A percentile compares a stretch with the other conserved stretches of the same genome.
phyloP scores from a whole-genome alignment of 805 yeast genomes.

The Teunomyces stri region DNA sequence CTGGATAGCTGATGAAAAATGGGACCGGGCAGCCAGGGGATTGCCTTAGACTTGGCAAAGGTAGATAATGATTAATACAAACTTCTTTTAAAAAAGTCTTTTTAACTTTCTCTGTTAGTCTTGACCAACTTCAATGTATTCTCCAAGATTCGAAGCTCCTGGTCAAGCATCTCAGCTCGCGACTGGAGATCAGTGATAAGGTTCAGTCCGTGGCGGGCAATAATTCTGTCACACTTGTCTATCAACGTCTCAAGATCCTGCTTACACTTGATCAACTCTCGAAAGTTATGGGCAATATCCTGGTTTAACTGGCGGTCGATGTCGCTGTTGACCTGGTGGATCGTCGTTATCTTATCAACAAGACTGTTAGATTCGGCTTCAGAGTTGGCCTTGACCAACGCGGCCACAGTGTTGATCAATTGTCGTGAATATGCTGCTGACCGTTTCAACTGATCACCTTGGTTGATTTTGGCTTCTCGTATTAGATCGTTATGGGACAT shows the following conservation, averaged over 20 bases:
- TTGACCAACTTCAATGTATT: conserved; percentile 36
- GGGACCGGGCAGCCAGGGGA: conserved; percentile 56
- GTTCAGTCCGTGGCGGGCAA: not conserved
- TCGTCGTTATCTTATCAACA: conserved; percentile 34
- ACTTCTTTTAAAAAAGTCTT: not conserved
- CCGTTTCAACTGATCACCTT: conserved; percentile 23
- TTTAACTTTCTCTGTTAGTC: conserved; percentile 1
- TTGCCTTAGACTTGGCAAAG: conserved; percentile 18
- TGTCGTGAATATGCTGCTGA: conserved; percentile 27
- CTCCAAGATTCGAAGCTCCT: conserved; percentile 70
- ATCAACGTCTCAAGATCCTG: conserved; percentile 9
- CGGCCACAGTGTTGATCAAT: conserved; percentile 19
- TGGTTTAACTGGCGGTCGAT: conserved; percentile 35
- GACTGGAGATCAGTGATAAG: conserved; percentile 12
- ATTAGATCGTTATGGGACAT: conserved; percentile 26
- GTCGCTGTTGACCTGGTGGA: conserved; percentile 37
- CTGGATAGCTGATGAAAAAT: conserved; percentile 76
- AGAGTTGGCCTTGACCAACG: conserved; percentile 27
- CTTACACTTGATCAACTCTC: conserved; percentile 13
- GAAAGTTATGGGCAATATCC: conserved; percentile 25
- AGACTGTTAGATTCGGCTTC: conserved; percentile 16
- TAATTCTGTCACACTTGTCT: conserved; percentile 6
- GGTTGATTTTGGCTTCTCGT: conserved; percentile 33
- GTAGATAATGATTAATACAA: not conserved
- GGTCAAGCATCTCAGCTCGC: conserved; percentile 68